These are phyloP conservation scores for Spathaspora arborariae DNA, from an alignment of 805 yeast species.

Conservation along the genomic window DNA sequence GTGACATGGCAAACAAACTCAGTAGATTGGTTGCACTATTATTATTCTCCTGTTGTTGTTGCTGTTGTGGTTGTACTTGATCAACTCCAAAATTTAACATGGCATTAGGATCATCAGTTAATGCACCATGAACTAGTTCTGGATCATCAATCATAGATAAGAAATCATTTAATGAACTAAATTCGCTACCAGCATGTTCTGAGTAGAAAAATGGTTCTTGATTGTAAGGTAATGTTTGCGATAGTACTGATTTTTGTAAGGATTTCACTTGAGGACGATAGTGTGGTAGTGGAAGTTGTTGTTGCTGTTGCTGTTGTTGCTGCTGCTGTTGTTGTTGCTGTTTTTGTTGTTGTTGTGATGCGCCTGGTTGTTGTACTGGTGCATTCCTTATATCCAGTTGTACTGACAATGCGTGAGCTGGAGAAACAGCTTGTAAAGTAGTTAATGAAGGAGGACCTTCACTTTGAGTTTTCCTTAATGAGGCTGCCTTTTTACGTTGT, in stretches of 20 bases:
- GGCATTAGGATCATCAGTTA: slow-evolving; percentile 22
- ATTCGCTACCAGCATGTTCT: slow-evolving; percentile 91
- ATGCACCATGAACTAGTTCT: slow-evolving; percentile 50
- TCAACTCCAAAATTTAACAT: slow-evolving; percentile 20
- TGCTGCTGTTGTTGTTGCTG: slow-evolving; percentile 3
- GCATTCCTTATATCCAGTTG: slow-evolving; percentile 1
- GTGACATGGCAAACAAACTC: slow-evolving; percentile 27
- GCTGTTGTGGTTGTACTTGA: slow-evolving; percentile 5
- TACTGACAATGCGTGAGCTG: slow-evolving; percentile 13
- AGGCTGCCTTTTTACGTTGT: slow-evolving; percentile 36
- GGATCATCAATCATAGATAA: slow-evolving; percentile 88
- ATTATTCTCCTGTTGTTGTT: slow-evolving; percentile 5
- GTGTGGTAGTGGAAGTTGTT: neutral
- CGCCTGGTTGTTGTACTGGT: slow-evolving; percentile 1
- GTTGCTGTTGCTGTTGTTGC: slow-evolving; percentile 1
- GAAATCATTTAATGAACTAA: slow-evolving; percentile 84
- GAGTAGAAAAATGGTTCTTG: slow-evolving; percentile 81
- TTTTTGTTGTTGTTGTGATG: slow-evolving; percentile 4
- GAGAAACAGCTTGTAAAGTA: slow-evolving; percentile 8
- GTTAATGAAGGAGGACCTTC: slow-evolving; percentile 4
- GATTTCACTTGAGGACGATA: neutral
- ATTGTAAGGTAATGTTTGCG: slow-evolving; percentile 41
- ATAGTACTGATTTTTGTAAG: slow-evolving; percentile 21
- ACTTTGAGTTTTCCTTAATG: slow-evolving; percentile 15
- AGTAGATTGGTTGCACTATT: slow-evolving; percentile 13